Conservation (phyloP, 1,284 basidiomycete genomes). For the Tilletia walkeri region DNA sequence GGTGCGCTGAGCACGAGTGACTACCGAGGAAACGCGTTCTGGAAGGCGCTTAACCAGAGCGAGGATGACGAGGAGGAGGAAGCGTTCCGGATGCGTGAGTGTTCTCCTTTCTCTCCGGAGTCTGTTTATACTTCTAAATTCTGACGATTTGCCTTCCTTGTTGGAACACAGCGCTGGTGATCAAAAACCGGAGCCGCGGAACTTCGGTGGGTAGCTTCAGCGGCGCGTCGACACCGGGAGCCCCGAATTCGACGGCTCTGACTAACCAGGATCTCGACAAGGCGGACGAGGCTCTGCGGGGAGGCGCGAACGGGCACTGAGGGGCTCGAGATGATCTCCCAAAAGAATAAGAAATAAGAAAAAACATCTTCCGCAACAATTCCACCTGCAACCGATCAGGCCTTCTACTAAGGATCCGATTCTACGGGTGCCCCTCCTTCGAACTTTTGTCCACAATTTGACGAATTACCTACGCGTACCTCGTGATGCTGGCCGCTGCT, state of each 20-base stretch:
- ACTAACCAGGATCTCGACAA: slow-evolving; percentile 43
- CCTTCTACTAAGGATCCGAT: too few species aligned
- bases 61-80: slow-evolving; percentile 43
- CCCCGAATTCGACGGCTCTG: slow-evolving; percentile 41
- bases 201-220: slow-evolving; percentile 47
- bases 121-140: neutral
- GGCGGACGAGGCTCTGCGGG: slow-evolving; percentile 43
- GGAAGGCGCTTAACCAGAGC: slow-evolving; percentile 45
- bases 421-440: too few species aligned
- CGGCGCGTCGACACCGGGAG: slow-evolving; percentile 45
- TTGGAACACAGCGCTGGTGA: slow-evolving; percentile 31
- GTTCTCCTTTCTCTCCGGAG: slow-evolving; percentile 59
- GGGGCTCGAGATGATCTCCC: too few species aligned
- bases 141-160: neutral
- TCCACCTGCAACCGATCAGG: too few species aligned
- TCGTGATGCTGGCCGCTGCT: neutral
- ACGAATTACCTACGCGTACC: too few species aligned
- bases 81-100: slow-evolving; percentile 48
- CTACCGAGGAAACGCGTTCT: slow-evolving; percentile 45
- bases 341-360: too few species aligned
- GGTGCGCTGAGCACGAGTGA: slow-evolving; percentile 48
- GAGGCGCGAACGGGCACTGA: neutral
- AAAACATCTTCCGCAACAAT: too few species aligned
- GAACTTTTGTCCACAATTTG: too few species aligned
- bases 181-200: slow-evolving; percentile 39